These are phyloP conservation scores for Grifola frondosa DNA, from an alignment of 1,284 basidiomycete genomes.

Conservation along the genomic window DNA sequence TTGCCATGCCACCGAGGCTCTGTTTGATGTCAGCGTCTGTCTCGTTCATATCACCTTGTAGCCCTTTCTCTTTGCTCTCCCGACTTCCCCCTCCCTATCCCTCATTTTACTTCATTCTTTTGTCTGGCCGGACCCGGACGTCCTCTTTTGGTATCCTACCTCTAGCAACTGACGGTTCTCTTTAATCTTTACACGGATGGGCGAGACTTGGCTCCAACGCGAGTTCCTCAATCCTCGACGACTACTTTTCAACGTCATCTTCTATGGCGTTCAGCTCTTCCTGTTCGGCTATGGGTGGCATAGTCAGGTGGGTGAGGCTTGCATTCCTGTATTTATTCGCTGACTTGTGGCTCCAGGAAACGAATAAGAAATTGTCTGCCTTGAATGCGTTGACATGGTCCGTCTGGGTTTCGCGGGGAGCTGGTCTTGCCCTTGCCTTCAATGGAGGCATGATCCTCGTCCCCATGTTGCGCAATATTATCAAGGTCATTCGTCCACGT, in stretches of 20 bases:
- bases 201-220: conserved; percentile 65
- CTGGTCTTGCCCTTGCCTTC: conserved; percentile 82
- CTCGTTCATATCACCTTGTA: conserved; percentile 16
- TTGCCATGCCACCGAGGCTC: conserved; percentile 19
- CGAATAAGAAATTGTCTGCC: conserved; percentile 60
- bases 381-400: conserved; percentile 78
- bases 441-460: conserved; percentile 81
- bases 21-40: conserved; percentile 10
- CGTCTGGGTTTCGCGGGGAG: conserved; percentile 85
- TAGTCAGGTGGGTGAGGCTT: conserved; percentile 54
- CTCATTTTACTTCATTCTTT: conserved; percentile 32
- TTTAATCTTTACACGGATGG: conserved; percentile 45
- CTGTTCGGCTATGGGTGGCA: conserved; percentile 81
- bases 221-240: conserved; percentile 65
- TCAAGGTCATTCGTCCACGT: conserved; percentile 77
- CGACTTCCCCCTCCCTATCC: conserved; percentile 26
- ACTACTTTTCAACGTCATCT: conserved; percentile 72
- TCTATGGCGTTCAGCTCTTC: conserved; percentile 70
- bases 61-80: conserved; percentile 21
- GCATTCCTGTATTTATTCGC: not conserved
- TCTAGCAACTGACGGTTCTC: conserved; percentile 21
- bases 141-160: conserved; percentile 33
- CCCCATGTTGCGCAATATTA: conserved; percentile 83
- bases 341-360: conserved; percentile 41
- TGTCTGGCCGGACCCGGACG: conserved; percentile 54